These are phyloP conservation scores for Lunularia cruciata DNA, from an alignment of 225 moss, liverwort and hornwort genomes.

Conservation along the genomic window DNA sequence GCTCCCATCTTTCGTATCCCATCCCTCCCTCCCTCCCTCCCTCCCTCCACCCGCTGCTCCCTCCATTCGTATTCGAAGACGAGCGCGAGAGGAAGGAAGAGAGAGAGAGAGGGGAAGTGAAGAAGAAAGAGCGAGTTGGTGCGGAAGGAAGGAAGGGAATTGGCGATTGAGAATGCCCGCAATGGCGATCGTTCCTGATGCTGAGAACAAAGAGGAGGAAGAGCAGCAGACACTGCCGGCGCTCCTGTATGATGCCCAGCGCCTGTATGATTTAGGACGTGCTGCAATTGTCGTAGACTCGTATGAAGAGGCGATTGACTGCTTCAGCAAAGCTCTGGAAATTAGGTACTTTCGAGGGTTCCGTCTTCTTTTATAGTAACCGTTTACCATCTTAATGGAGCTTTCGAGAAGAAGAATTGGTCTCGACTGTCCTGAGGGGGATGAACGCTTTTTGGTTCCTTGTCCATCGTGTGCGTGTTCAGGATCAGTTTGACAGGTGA, in stretches of 20 bases:
- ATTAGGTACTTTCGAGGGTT: constrained; percentile 51
- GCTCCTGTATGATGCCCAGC: constrained; percentile 47
- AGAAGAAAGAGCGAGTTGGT: too few species aligned
- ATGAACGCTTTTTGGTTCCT: neutral
- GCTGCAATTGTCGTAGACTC: constrained; percentile 57
- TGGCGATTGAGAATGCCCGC: constrained; percentile 17
- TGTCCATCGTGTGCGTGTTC: neutral
- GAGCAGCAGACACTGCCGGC: constrained; percentile 2
- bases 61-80: too few species aligned
- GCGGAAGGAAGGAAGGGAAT: neutral
- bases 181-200: constrained; percentile 24
- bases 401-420: neutral
- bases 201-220: neutral
- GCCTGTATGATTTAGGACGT: constrained; percentile 70
- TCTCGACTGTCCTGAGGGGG: neutral
- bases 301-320: constrained; percentile 79
- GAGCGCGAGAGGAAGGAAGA: too few species aligned
- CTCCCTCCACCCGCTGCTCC: too few species aligned
- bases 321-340: constrained; percentile 82
- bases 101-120: too few species aligned
- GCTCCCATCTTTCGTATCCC: too few species aligned
- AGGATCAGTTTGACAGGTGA: neutral
- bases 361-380: neutral
- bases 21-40: too few species aligned
- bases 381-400: neutral